Evolutionary conservation across 495 filamentous ascomycete genomes (phyloP), one percentile per base, ranked within the genome.

Genomic region (Annulohypoxylon stygium): DNA sequence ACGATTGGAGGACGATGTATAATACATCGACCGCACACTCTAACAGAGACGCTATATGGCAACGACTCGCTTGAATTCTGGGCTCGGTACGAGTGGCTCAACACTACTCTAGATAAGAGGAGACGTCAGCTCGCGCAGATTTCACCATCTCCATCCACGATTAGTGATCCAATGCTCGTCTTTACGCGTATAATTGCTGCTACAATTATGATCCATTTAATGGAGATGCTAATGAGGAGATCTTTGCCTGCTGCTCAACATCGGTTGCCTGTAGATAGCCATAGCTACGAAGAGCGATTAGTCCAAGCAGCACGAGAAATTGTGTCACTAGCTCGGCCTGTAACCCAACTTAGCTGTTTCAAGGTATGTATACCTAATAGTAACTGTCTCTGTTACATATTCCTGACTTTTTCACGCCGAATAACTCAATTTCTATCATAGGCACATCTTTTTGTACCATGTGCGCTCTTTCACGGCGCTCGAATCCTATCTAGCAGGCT

Each of bases 71-170:
- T 54, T 54, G 50, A 54, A n/a, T 33, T 33, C 1, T 54, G 50
- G 50, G 25, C 50, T 54, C 50, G 50, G 10, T 54, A 54, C n/a
- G 50, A 54, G 12, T 54, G 50, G 50, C 50, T 54, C 25, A 23
- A 54, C 25, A 54, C 23, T 33, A 26, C 25, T 1, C 7, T 54
- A 33, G 50, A 33, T 8, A 33, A 33, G 25, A 54, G 50, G 25
- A 54, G 25, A 54, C 50, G 50, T 16, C 50, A 12, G 9, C 50
- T 54, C 14, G 7, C 8, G 11, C 25, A 5, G 25, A 54, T 9
- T 33, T 54, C 12, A 7, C 50, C 50, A 1, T 2, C 50, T 54
- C 14, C 25, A 1, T 1, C 23, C 25, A 33, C 50, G 12, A 11
- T 33, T 26, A 54, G 2, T n/a, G 12, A 54, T 26, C 50, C 50